phyloP scores from a whole-genome alignment of 345 rosid species.

The Gossypium mustelinum region DNA sequence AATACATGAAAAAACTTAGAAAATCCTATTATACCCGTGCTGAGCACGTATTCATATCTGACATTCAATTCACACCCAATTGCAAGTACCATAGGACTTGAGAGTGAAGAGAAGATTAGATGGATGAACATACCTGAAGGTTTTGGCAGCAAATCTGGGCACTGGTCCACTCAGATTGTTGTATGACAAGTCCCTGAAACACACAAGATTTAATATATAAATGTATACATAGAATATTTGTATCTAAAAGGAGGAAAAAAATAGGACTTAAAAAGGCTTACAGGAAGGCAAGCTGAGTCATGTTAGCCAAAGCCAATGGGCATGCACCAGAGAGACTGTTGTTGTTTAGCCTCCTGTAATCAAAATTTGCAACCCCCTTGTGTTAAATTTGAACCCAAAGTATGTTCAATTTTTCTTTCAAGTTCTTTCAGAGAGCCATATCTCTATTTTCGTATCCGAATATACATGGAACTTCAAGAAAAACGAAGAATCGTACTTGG shows the following conservation, averaged over 20 bases:
- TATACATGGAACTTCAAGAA: not conserved
- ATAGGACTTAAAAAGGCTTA: constrained; percentile 29
- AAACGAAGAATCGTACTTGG: not conserved
- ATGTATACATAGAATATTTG: not conserved
- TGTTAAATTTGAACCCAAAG: not conserved
- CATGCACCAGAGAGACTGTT: constrained; percentile 70
- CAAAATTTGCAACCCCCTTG: not conserved
- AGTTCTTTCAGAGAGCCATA: no score
- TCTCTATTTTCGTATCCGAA: not conserved
- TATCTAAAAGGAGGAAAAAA: not conserved
- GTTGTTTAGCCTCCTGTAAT: constrained; percentile 84
- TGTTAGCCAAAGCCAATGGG: constrained; percentile 70
- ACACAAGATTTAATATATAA: constrained; percentile 10
- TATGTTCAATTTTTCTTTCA: not conserved
- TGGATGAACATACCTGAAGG: constrained; percentile 63
- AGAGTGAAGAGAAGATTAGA: constrained; percentile 3
- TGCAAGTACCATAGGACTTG: not conserved
- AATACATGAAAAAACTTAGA: not conserved
- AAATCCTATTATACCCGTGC: not conserved
- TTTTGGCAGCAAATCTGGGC: constrained; percentile 82
- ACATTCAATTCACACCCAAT: not conserved
- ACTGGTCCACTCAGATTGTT: constrained; percentile 89
- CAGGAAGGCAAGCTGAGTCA: constrained; percentile 93
- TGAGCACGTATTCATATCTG: not conserved
- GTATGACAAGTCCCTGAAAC: constrained; percentile 80